Evolutionary conservation across 2,329 filamentous ascomycete genomes (phyloP).

Genomic region (Aspergillus sergii): DNA sequence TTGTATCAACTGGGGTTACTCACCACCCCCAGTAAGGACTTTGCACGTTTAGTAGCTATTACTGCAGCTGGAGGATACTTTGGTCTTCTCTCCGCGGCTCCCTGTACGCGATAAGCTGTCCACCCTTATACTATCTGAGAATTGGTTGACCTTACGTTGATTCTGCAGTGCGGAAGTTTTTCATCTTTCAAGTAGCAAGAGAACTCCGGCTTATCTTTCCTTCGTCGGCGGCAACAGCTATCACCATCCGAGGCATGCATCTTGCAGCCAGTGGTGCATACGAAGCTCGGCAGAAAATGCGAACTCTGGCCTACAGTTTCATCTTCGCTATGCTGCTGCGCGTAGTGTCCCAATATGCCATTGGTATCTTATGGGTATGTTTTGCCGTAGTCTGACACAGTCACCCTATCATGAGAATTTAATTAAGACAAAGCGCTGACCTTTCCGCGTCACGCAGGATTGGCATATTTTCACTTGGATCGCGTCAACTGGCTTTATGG

Average conservation of each 20-base stretch:
- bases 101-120: background rate
- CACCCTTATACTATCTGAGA: background rate
- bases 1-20: slow-evolving; percentile 9
- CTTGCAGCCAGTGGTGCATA: background rate
- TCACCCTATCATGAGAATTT: background rate
- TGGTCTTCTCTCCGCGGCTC: slow-evolving; percentile 6
- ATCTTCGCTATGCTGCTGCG: background rate
- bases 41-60: background rate
- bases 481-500: background rate
- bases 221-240: slow-evolving; percentile 6
- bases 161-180: slow-evolving; percentile 6
- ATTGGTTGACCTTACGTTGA: background rate
- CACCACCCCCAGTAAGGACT: slow-evolving; percentile 1
- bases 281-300: slow-evolving; percentile 5
- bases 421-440: background rate
- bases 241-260: slow-evolving; percentile 10
- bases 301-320: slow-evolving; percentile 2
- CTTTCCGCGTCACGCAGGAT: background rate
- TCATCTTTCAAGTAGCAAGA: slow-evolving; percentile 6
- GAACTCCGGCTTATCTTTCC: slow-evolving; percentile 7
- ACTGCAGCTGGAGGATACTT: slow-evolving; percentile 6
- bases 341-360: slow-evolving; percentile 8
- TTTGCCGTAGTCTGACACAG: background rate
- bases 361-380: slow-evolving; percentile 7
- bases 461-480: slow-evolving; percentile 11